These are phyloP conservation scores for Mortierella sp. DNA, from an alignment of 371 early-diverging fungal genomes.

Conservation along the genomic window DNA sequence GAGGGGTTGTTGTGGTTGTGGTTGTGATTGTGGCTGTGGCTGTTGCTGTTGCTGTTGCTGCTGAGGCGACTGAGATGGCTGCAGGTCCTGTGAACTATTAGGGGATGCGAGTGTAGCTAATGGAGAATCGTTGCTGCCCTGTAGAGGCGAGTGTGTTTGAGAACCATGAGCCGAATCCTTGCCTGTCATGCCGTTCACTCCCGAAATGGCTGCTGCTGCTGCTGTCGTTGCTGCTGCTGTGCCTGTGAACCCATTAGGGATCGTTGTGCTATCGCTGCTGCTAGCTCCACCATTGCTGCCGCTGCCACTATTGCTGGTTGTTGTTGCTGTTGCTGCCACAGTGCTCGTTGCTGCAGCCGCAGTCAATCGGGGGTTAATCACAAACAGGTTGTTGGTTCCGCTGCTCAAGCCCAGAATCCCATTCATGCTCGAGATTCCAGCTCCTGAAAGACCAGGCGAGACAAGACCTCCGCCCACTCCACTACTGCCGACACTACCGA, in stretches of 20 bases:
- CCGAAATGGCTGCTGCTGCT: background rate
- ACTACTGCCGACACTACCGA: conserved; percentile 8
- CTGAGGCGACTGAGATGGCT: background rate
- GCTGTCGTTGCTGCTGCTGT: too few relatives aligned
- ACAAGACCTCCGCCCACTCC: too few relatives aligned
- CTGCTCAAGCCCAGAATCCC: conserved; percentile 33
- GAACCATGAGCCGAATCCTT: conserved; percentile 22
- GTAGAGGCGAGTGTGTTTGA: conserved; percentile 33
- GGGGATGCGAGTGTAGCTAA: conserved; percentile 6
- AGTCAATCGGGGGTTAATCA: conserved; percentile 29
- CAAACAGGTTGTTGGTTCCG: conserved; percentile 34
- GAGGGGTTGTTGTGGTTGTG: conserved; percentile 15
- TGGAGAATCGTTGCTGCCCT: conserved; percentile 10
- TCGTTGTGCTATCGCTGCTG: too few relatives aligned
- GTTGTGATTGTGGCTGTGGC: background rate
- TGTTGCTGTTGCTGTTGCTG: conserved; percentile 4
- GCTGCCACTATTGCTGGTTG: conserved; percentile 10
- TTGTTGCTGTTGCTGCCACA: background rate
- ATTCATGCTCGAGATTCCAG: conserved; percentile 25
- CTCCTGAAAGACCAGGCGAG: conserved; percentile 1
- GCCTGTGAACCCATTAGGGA: too few relatives aligned
- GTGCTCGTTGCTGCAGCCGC: background rate
- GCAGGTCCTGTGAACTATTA: conserved; percentile 4
- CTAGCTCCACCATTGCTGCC: too few relatives aligned
- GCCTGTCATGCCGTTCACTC: conserved; percentile 1